Percentiles rank a stretch among this genome's conserved stretches.
Evolutionary conservation across 768 basidiomycete species (phyloP).

Genomic region (Holtermannia corniformis): DNA sequence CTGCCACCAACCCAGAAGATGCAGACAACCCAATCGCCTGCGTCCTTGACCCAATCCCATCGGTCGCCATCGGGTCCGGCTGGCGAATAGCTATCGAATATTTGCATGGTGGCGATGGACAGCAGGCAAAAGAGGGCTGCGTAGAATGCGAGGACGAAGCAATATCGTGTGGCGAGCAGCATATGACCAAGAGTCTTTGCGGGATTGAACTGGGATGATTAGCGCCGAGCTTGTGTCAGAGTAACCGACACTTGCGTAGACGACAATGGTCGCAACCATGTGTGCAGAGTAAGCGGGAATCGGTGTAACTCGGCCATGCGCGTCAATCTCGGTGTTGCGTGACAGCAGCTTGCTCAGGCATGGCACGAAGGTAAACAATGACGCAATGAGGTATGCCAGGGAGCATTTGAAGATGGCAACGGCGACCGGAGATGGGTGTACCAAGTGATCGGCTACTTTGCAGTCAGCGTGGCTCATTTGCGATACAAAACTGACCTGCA

Average conservation of each 20-base stretch:
- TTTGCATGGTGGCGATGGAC: slow-evolving; percentile 71
- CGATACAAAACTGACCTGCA: too few relatives aligned
- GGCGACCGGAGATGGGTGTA: slow-evolving; percentile 19
- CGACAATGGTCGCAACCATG: slow-evolving; percentile 67
- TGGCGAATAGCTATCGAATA: slow-evolving; percentile 50
- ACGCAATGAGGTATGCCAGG: slow-evolving; percentile 78
- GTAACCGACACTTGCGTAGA: slow-evolving; percentile 50
- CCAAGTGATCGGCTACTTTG: slow-evolving; percentile 7
- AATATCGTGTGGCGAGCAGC: slow-evolving; percentile 81
- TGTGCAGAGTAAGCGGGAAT: slow-evolving; percentile 70
- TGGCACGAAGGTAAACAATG: slow-evolving; percentile 84
- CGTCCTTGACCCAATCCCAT: slow-evolving; percentile 39
- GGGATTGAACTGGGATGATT: slow-evolving; percentile 77
- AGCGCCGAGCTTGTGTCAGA: not conserved
- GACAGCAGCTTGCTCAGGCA: slow-evolving; percentile 50
- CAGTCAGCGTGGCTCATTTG: too few relatives aligned
- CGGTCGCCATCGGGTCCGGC: slow-evolving; percentile 16
- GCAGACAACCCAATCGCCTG: slow-evolving; percentile 65
- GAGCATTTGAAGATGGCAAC: slow-evolving; percentile 67
- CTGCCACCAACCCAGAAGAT: slow-evolving; percentile 68
- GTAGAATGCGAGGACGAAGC: slow-evolving; percentile 51
- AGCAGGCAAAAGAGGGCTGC: slow-evolving; percentile 63
- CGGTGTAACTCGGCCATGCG: slow-evolving; percentile 28
- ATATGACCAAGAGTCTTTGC: slow-evolving; percentile 87
- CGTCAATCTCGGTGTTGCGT: slow-evolving; percentile 49